A percentile compares a stretch with the other conserved stretches of the same genome.
These are phyloP conservation scores for Achaetomiella virescens DNA, from an alignment of 495 filamentous ascomycete species.

Conservation along the genomic window DNA sequence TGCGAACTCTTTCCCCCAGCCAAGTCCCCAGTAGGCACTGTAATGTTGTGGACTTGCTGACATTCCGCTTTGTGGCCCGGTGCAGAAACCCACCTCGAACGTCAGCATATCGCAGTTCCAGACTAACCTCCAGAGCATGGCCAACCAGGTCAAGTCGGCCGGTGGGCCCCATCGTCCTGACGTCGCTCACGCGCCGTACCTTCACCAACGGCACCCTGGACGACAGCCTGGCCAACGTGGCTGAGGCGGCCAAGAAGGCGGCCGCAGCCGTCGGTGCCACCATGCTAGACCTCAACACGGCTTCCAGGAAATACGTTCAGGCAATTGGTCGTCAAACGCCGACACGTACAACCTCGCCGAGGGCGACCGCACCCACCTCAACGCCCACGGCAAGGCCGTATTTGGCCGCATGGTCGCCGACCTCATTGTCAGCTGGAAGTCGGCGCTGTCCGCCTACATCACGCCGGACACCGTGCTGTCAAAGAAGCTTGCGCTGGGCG, in stretches of 20 bases:
- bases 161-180: not conserved
- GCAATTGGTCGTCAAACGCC: conserved; percentile 1
- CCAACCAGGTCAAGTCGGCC: not conserved
- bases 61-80: not conserved
- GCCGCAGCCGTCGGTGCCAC: not conserved
- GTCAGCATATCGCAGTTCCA: conserved; percentile 1
- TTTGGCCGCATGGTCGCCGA: conserved; percentile 7
- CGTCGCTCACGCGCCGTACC: conserved; percentile 3
- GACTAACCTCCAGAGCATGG: conserved; percentile 3
- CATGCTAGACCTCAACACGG: conserved; percentile 4
- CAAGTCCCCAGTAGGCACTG: no score
- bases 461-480: not conserved
- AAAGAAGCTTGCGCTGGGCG: not conserved
- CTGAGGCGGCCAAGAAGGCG: not conserved
- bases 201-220: not conserved
- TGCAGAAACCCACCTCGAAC: not conserved
- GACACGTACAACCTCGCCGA: not conserved
- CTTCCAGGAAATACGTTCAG: not conserved
- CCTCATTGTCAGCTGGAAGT: not conserved
- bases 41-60: no score
- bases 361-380: conserved; percentile 6
- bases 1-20: not conserved
- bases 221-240: conserved; percentile 5
- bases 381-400: not conserved
- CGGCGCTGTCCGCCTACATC: not conserved